Conservation (phyloP, 768 basidiomycete species). For the Naganishia vaughanmartiniae region DNA sequence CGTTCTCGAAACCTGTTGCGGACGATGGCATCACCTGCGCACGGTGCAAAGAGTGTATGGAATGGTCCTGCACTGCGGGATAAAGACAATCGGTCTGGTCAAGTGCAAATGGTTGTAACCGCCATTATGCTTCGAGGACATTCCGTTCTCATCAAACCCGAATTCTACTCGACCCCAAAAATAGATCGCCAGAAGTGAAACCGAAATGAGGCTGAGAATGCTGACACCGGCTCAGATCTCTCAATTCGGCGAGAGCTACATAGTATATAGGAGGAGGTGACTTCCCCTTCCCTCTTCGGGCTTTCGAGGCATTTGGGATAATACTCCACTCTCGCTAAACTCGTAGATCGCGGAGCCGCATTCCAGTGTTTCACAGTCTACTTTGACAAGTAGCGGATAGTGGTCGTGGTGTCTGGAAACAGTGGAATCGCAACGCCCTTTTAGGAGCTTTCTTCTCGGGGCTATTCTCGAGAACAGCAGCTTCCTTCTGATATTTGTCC, state of each 20-base stretch:
- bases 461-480: too few relatives aligned
- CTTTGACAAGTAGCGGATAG: too few relatives aligned
- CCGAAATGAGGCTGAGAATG: constrained; percentile 19
- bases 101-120: not conserved
- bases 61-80: not conserved
- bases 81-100: not conserved
- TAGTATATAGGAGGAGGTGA: too few relatives aligned
- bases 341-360: not conserved
- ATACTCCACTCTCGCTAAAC: constrained; percentile 20
- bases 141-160: not conserved
- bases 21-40: not conserved
- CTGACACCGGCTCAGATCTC: too few relatives aligned
- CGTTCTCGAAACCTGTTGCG: constrained; percentile 1
- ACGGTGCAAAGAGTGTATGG: not conserved
- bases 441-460: too few relatives aligned
- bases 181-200: not conserved
- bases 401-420: too few relatives aligned
- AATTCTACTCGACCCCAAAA: not conserved
- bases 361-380: too few relatives aligned
- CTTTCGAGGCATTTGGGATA: not conserved
- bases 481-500: too few relatives aligned
- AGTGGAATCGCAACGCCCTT: too few relatives aligned
- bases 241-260: constrained; percentile 6
- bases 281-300: too few relatives aligned
- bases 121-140: not conserved